A percentile compares a stretch with the other conserved stretches of the same genome.
These are phyloP conservation scores for Tuber umbilicatum DNA, from an alignment of 495 filamentous ascomycete species.

Conservation along the genomic window DNA sequence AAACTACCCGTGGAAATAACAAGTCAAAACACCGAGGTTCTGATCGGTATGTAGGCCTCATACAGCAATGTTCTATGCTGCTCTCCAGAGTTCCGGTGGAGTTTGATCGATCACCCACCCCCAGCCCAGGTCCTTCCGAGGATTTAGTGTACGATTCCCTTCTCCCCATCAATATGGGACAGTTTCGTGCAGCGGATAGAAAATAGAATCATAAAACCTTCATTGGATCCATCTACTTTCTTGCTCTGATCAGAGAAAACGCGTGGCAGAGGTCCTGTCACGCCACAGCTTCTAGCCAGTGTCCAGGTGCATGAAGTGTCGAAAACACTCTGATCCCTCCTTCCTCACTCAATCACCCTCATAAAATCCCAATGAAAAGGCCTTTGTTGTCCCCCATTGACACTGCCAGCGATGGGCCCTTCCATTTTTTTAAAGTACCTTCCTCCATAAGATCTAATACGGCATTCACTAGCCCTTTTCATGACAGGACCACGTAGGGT, in stretches of 20 bases:
- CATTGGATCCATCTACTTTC: constrained; percentile 9
- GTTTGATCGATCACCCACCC: background rate
- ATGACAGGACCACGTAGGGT: constrained; percentile 3
- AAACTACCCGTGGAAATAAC: constrained; percentile 27
- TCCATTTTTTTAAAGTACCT: background rate
- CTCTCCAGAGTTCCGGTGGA: background rate
- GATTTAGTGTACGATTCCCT: background rate
- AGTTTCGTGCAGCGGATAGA: background rate
- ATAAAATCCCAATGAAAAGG: background rate
- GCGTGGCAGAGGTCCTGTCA: constrained; percentile 40
- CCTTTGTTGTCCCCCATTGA: background rate
- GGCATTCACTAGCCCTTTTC: background rate
- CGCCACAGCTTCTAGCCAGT: constrained; percentile 34
- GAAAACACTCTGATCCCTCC: background rate
- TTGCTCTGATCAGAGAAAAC: constrained; percentile 43
- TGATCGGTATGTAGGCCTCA: background rate
- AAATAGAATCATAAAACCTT: background rate
- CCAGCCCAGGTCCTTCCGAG: background rate
- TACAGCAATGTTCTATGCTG: background rate
- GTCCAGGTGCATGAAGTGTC: background rate
- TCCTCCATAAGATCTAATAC: constrained; percentile 1
- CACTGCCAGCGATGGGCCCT: background rate
- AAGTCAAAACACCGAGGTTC: background rate
- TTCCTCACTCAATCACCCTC: background rate
- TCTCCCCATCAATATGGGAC: background rate